Base-by-base conservation (phyloP, 495 filamentous ascomycete species). In the Bombardia bombarda region DNA sequence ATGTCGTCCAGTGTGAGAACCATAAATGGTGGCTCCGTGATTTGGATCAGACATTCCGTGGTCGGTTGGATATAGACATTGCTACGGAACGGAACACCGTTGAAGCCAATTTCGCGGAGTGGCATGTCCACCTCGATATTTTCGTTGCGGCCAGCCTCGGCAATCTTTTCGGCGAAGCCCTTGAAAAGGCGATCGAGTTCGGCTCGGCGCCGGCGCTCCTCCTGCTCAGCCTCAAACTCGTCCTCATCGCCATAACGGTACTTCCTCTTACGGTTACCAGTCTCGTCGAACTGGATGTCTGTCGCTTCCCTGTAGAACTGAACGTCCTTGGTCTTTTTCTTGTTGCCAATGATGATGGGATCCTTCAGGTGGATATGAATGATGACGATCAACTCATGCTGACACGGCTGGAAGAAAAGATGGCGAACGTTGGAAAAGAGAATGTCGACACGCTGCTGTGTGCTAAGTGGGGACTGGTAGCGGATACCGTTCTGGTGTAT, bases 211-310 rank as follows among this genome's bases (percentile, higher is more conserved):
- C 90, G 77, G 55, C 93, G 79, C 60, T 99, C 93, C 61, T 99
- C 90, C 64, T 99, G 93, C 57, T 99, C 93, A 20, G 88, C 86
- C 60, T 97, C 93, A 47, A 97, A 97, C 59, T 99, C 93, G 55
- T 99, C 93, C 60, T 99, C 93, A 50, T 99, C 93, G 31, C 92
- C 93, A 60, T 93, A 97, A n/a, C 90, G 82, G 58, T 96, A 92
- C 67, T 95, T 95, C 38, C 93, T 84, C 66, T 96, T 95, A 34
- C 93, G 78, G 60, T 96, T 97, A 46, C 93, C 93, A 25, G 93
- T 99, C 67, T 99, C 93, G 58, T 99, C 93, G 53, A 99, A 97
- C 57, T 92, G 86, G 67, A 97, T 96, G 51, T 99, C 92, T 1
- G 92, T 97, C 9, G 93, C 93, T 66, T 99, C 93, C 33, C 93